Conservation (phyloP, 139 green algal genomes). For the Haematococcus sp. region DNA sequence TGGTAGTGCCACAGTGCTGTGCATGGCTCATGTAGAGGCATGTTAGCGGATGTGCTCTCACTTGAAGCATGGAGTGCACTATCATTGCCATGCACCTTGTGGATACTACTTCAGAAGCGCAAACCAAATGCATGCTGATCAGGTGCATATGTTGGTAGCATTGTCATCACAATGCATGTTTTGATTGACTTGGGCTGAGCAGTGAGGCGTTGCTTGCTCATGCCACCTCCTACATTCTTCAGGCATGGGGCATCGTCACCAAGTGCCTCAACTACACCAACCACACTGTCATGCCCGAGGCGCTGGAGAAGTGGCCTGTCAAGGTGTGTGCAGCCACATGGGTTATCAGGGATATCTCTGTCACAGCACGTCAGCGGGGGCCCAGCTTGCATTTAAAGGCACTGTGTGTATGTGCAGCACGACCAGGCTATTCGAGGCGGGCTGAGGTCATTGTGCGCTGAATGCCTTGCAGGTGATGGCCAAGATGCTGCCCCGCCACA, state of each 20-base stretch:
- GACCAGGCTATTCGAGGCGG: too few species aligned
- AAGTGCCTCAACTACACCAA: constrained; percentile 95
- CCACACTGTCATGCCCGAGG: constrained; percentile 98
- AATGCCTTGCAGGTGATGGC: constrained; percentile 66
- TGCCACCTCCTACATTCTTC: neutral
- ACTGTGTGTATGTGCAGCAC: neutral
- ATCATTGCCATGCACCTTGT: too few species aligned
- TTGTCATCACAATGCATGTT: too few species aligned
- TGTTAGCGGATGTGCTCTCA: neutral
- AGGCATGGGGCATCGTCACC: constrained; percentile 1
- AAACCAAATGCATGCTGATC: too few species aligned
- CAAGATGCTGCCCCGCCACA: constrained; percentile 96
- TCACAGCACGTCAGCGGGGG: too few species aligned
- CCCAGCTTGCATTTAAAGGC: too few species aligned
- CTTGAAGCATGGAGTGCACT: neutral
- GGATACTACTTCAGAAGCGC: too few species aligned
- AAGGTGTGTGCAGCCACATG: constrained; percentile 43
- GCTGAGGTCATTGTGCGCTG: too few species aligned
- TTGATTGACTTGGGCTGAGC: too few species aligned
- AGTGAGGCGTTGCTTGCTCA: too few species aligned
- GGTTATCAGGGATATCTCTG: too few species aligned
- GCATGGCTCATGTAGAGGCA: neutral
- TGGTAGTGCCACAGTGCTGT: neutral
- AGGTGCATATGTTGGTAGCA: neutral
- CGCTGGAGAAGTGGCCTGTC: constrained; percentile 97